Percentiles rank a stretch among this genome's conserved stretches.
Evolutionary conservation across 345 rosid genomes (phyloP).

Genomic region (Aethionema arabicum): DNA sequence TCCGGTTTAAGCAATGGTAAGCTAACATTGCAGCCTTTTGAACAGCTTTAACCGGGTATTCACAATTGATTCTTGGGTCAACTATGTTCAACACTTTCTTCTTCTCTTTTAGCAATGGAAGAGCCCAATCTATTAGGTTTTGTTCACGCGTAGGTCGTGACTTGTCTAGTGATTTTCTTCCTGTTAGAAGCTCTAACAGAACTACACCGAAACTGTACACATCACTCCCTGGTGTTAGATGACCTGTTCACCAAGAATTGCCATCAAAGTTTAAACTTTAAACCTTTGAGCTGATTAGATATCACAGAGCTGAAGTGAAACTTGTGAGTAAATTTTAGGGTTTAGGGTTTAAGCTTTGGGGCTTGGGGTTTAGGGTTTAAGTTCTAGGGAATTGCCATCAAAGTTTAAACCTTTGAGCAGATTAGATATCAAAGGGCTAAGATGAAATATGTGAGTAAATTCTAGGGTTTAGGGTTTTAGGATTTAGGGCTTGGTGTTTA

Average conservation of each 20-base stretch:
- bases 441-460: no score
- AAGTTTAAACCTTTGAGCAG: no score
- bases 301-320: no score
- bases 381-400: no score
- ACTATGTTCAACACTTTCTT: slow-evolving; percentile 72
- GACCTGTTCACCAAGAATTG: slow-evolving; percentile 49
- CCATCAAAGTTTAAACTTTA: not conserved
- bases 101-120: slow-evolving; percentile 85
- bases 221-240: slow-evolving; percentile 82
- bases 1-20: slow-evolving; percentile 86
- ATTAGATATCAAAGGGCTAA: no score
- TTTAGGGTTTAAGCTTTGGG: no score
- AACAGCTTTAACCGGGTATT: slow-evolving; percentile 70
- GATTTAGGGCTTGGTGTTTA: no score
- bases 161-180: slow-evolving; percentile 85
- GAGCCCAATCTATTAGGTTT: slow-evolving; percentile 86
- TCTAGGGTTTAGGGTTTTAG: no score
- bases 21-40: slow-evolving; percentile 97
- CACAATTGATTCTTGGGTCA: slow-evolving; percentile 72
- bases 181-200: slow-evolving; percentile 74
- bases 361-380: no score
- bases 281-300: no score
- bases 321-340: no score
- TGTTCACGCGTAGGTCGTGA: slow-evolving; percentile 84
- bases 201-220: slow-evolving; percentile 89